phyloP scores from a whole-genome alignment of 192 early-diverging fungal species.

The Cladochytrium replicatum region DNA sequence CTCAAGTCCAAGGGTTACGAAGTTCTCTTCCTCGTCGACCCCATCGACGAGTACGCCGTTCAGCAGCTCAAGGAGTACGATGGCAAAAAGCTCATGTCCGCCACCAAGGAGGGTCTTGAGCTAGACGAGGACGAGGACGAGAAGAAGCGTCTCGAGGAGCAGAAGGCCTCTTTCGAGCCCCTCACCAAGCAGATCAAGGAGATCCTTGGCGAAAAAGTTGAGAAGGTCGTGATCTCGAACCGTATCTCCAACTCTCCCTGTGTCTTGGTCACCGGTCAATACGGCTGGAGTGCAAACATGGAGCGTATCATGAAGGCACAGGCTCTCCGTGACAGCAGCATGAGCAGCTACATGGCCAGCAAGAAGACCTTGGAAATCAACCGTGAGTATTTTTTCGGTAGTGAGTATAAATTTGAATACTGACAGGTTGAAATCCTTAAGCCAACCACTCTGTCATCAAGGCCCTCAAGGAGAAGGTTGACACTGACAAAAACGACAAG shows the following conservation, averaged over 20 bases:
- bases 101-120: constrained; percentile 99
- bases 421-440: too few relatives aligned
- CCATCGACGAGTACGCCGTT: constrained; percentile 98
- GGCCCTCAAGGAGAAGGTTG: constrained; percentile 18
- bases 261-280: constrained; percentile 97
- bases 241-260: constrained; percentile 96
- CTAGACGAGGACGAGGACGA: constrained; percentile 98
- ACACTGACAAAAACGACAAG: constrained; percentile 8
- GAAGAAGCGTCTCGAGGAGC: constrained; percentile 90
- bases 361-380: constrained; percentile 99
- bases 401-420: too few relatives aligned
- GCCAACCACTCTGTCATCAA: constrained; percentile 25
- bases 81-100: constrained; percentile 95
- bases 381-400: too few relatives aligned
- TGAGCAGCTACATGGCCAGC: constrained; percentile 99
- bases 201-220: constrained; percentile 96
- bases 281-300: constrained; percentile 99
- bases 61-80: constrained; percentile 99
- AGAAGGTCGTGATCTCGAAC: constrained; percentile 90
- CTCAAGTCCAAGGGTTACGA: constrained; percentile 99
- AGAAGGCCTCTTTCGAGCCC: constrained; percentile 84
- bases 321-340: constrained; percentile 95
- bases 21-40: constrained; percentile 97
- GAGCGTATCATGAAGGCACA: constrained; percentile 99
- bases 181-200: constrained; percentile 95